These are phyloP conservation scores for Blastocystis sp. DNA, from an alignment of 352 stramenopile genomes.

Conservation along the genomic window DNA sequence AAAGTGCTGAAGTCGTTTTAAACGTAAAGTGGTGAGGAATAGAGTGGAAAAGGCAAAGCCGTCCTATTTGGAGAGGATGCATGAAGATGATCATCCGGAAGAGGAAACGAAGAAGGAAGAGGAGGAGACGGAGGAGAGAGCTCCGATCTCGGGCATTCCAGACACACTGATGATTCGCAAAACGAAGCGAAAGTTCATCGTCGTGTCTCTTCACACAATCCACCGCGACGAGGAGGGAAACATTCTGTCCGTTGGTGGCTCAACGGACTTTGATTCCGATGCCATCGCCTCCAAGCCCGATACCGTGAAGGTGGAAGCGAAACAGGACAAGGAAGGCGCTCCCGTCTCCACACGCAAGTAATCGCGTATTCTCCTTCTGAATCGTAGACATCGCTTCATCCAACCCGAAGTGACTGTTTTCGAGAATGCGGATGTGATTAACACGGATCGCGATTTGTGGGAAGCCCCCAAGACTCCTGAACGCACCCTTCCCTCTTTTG, in stretches of 20 bases:
- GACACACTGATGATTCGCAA: conserved; percentile 63
- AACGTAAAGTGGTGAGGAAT: not conserved
- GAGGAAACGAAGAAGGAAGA: not conserved
- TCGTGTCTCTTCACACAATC: not conserved
- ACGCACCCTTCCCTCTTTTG: not conserved
- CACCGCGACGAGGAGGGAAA: not conserved
- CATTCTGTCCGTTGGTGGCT: not conserved
- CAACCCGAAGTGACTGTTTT: conserved; percentile 39
- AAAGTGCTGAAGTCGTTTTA: conserved; percentile 44
- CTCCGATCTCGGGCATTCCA: not conserved
- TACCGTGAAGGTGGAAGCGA: not conserved
- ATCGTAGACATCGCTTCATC: conserved; percentile 60
- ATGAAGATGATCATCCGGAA: conserved; percentile 11
- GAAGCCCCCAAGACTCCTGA: not conserved
- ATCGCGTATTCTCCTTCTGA: not conserved
- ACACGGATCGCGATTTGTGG: conserved; percentile 2
- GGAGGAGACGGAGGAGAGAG: not conserved
- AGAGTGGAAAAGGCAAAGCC: conserved; percentile 70
- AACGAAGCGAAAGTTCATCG: conserved; percentile 57
- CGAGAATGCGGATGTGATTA: not conserved
- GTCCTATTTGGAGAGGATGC: conserved; percentile 65
- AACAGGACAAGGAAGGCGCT: conserved; percentile 1
- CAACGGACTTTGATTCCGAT: too few species aligned
- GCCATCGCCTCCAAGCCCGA: too few species aligned
- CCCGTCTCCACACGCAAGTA: conserved; percentile 49